phyloP scores from a whole-genome alignment of 2,329 filamentous ascomycete genomes.

The Rutstroemia sp. region DNA sequence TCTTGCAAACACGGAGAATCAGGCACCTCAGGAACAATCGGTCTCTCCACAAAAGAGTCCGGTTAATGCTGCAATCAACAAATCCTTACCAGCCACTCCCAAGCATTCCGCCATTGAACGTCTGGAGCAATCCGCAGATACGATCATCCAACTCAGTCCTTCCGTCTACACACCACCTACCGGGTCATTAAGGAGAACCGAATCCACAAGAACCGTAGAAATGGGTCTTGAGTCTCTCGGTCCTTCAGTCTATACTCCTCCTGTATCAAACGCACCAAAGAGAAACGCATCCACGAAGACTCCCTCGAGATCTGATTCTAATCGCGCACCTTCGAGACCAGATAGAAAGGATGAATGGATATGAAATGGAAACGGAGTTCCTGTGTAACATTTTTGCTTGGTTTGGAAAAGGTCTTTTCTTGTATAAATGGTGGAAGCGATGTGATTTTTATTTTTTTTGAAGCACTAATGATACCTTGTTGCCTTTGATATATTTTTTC shows the following conservation, averaged over 20 bases:
- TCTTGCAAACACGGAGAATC: neutral
- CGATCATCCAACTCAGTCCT: conserved; percentile 36
- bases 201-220: neutral
- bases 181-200: conserved; percentile 7
- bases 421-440: no score
- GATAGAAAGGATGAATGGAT: no score
- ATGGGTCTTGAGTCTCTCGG: neutral
- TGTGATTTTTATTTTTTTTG: no score
- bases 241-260: neutral
- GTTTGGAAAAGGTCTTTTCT: no score
- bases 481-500: no score
- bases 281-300: neutral
- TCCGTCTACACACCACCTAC: conserved; percentile 38
- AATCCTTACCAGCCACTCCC: conserved; percentile 16
- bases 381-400: no score
- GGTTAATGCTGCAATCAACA: conserved; percentile 10
- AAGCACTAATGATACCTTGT: no score
- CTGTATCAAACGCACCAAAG: neutral
- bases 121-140: conserved; percentile 23
- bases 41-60: neutral
- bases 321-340: neutral
- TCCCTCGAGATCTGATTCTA: neutral
- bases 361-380: no score
- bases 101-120: conserved; percentile 22
- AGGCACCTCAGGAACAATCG: neutral